Percentiles rank a stretch among this genome's conserved stretches.
Evolutionary conservation across 495 filamentous ascomycete species (phyloP).

Genomic region (Xylaria sp.): DNA sequence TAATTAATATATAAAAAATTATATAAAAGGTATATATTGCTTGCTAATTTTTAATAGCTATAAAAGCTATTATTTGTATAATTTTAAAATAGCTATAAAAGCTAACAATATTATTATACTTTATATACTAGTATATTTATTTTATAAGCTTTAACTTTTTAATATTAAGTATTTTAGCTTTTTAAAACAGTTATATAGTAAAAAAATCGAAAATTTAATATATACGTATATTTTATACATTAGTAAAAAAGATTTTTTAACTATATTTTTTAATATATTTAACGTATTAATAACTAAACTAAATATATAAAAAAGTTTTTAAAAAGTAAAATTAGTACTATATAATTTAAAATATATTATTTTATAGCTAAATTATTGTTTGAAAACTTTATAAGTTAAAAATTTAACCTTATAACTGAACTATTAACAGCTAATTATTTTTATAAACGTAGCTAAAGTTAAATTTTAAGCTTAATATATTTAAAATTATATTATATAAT

Average conservation of each 20-base stretch:
- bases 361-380: too few species aligned
- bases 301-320: neutral
- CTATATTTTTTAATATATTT: neutral
- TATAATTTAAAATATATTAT: conserved; percentile 4
- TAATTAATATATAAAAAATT: too few species aligned
- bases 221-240: neutral
- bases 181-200: neutral
- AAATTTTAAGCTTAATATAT: neutral
- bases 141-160: conserved; percentile 1
- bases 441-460: neutral
- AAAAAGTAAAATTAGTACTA: neutral
- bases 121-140: neutral
- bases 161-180: neutral
- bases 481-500: neutral
- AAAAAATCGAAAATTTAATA: too few species aligned
- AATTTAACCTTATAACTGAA: neutral
- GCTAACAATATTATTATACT: neutral
- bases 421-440: neutral
- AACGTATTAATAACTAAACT: neutral
- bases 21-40: too few species aligned
- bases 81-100: too few species aligned
- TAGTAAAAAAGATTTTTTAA: neutral
- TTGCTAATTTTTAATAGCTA: too few species aligned
- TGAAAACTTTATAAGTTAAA: too few species aligned
- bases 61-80: too few species aligned